Conservation (phyloP, 1,284 basidiomycete genomes). For the Fomitopsis betulina region DNA sequence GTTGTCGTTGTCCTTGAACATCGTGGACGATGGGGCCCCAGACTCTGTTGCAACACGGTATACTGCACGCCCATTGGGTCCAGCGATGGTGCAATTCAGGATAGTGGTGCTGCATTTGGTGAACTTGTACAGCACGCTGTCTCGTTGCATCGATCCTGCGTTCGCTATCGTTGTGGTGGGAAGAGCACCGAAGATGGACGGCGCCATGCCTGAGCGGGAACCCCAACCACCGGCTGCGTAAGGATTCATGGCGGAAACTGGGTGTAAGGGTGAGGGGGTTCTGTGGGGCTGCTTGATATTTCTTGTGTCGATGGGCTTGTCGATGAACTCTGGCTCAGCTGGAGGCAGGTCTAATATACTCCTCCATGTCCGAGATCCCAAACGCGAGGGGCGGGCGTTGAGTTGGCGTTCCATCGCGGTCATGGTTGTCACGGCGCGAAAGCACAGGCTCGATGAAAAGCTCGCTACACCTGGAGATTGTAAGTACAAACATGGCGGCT, state of each 20-base stretch:
- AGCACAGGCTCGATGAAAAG: background rate
- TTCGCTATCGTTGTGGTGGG: slow-evolving; percentile 38
- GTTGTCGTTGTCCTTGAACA: slow-evolving; percentile 45
- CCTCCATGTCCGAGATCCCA: background rate
- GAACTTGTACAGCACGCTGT: slow-evolving; percentile 44
- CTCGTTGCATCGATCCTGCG: slow-evolving; percentile 26
- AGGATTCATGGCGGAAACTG: slow-evolving; percentile 23
- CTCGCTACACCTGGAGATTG: background rate
- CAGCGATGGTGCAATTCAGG: slow-evolving; percentile 49
- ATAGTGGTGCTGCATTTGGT: slow-evolving; percentile 44
- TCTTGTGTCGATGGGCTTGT: background rate
- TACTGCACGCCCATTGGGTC: slow-evolving; percentile 33
- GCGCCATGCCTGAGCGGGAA: slow-evolving; percentile 22
- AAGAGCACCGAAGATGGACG: slow-evolving; percentile 58
- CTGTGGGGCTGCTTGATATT: background rate
- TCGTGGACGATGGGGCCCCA: slow-evolving; percentile 46
- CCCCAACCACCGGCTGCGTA: slow-evolving; percentile 25
- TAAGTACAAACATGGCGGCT: background rate
- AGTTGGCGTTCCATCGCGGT: background rate
- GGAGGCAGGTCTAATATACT: background rate
- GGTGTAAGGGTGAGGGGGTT: background rate
- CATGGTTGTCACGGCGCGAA: background rate
- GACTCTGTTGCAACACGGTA: slow-evolving; percentile 40
- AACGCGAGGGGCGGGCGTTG: background rate
- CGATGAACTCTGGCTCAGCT: background rate